Percentiles rank a stretch among this genome's conserved stretches.
phyloP scores from a whole-genome alignment of 192 early-diverging fungal genomes.

The Chytriomyces sp. region DNA sequence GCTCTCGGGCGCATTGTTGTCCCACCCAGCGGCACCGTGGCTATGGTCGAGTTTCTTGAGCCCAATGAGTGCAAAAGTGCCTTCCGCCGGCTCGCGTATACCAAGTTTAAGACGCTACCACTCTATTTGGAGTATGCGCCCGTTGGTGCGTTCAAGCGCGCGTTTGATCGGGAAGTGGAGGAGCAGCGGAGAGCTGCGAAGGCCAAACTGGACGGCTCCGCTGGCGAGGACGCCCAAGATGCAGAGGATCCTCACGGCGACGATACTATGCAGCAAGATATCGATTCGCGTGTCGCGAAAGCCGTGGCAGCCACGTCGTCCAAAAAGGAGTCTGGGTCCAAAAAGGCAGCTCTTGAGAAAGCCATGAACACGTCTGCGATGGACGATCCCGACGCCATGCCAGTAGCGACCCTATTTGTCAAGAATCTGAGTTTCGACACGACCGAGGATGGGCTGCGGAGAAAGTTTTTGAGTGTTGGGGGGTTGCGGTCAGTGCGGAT shows the following conservation, averaged over 20 bases:
- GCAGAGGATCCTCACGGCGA: constrained; percentile 4
- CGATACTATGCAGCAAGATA: constrained; percentile 35
- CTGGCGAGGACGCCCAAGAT: constrained; percentile 33
- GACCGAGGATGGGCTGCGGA: constrained; percentile 72
- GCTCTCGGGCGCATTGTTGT: constrained; percentile 84
- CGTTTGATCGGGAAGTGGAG: constrained; percentile 54
- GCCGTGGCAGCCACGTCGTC: constrained; percentile 37
- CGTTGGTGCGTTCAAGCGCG: constrained; percentile 69
- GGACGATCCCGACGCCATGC: constrained; percentile 58
- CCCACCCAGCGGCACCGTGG: constrained; percentile 90
- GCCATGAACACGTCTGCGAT: constrained; percentile 25
- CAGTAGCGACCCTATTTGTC: constrained; percentile 85
- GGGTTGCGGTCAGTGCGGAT: constrained; percentile 82
- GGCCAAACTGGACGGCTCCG: constrained; percentile 32
- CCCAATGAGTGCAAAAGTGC: constrained; percentile 88
- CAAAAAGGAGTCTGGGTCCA: constrained; percentile 40
- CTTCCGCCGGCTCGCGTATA: constrained; percentile 86
- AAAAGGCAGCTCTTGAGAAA: constrained; percentile 34
- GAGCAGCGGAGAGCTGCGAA: constrained; percentile 33
- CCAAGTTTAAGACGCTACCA: constrained; percentile 86
- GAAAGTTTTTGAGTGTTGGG: constrained; percentile 73
- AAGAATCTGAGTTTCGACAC: constrained; percentile 96
- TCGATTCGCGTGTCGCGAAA: constrained; percentile 47
- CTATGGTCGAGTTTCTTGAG: constrained; percentile 90
- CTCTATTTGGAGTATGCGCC: constrained; percentile 96